Evolutionary conservation across 129 eudicot species (phyloP).

Genomic region (Escallonia rubra): DNA sequence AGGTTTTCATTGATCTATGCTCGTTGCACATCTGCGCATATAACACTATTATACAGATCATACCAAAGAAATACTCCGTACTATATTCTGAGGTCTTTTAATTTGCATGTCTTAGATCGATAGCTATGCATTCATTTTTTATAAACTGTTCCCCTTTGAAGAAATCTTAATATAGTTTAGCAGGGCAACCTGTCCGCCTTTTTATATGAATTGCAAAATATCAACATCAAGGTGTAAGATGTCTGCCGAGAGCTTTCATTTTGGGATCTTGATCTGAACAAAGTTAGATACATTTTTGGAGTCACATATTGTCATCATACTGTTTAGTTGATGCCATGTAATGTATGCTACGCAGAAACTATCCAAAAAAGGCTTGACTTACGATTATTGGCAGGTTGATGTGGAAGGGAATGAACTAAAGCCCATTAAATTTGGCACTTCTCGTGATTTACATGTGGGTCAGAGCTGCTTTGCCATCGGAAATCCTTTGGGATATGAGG

Average conservation of each 20-base stretch:
- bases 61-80: too few species aligned
- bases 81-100: too few species aligned
- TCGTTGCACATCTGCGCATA: too few species aligned
- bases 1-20: constrained; percentile 33
- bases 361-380: background rate
- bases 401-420: constrained; percentile 56
- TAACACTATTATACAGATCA: too few species aligned
- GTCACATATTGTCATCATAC: too few species aligned
- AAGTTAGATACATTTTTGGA: too few species aligned
- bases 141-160: background rate
- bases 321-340: too few species aligned
- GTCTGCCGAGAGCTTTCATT: too few species aligned
- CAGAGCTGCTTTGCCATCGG: constrained; percentile 95
- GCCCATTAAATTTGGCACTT: constrained; percentile 67
- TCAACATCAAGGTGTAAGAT: background rate
- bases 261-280: too few species aligned
- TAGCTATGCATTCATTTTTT: too few species aligned
- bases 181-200: background rate
- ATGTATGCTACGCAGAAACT: too few species aligned
- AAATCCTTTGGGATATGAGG: constrained; percentile 92
- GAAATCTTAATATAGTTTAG: background rate
- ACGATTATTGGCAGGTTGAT: constrained; percentile 47
- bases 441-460: constrained; percentile 61
- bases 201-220: background rate
- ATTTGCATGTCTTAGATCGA: too few species aligned